phyloP scores from a whole-genome alignment of 176 grass and related monocot species.

The Rhipidocladum racemiflorum region DNA sequence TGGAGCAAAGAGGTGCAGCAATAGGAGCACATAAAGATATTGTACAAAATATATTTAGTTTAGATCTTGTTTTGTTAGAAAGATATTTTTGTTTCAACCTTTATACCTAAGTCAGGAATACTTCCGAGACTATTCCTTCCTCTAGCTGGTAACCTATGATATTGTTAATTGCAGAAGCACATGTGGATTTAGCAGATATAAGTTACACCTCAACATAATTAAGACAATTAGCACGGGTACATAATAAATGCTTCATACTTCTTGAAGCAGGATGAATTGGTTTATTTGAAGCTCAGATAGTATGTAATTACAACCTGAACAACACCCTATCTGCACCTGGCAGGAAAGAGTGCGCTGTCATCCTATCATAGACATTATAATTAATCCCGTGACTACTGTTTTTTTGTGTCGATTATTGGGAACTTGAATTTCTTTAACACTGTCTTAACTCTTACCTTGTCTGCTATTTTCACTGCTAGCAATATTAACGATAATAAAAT shows the following conservation, averaged over 20 bases:
- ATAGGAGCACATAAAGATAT: neutral
- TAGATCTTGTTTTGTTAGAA: neutral
- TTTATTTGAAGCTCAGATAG: conserved; percentile 2
- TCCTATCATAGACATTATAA: neutral
- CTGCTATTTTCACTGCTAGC: conserved; percentile 8
- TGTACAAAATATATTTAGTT: conserved; percentile 1
- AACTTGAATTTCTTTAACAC: neutral
- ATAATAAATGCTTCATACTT: neutral
- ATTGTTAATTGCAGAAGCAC: conserved; percentile 2
- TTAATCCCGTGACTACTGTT: neutral
- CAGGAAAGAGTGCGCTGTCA: neutral
- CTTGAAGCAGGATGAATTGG: neutral
- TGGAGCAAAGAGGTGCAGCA: neutral
- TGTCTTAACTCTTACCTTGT: conserved; percentile 3
- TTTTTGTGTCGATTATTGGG: neutral
- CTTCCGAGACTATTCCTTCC: neutral
- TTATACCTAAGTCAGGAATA: neutral
- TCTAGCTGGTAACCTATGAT: neutral
- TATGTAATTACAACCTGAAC: neutral
- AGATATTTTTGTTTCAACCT: neutral
- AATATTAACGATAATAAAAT: conserved; percentile 20
- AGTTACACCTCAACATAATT: neutral
- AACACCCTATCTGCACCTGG: neutral
- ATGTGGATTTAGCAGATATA: neutral
- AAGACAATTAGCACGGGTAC: conserved; percentile 1